phyloP scores from a whole-genome alignment of 257 asterid species.

The Datura wrightii region DNA sequence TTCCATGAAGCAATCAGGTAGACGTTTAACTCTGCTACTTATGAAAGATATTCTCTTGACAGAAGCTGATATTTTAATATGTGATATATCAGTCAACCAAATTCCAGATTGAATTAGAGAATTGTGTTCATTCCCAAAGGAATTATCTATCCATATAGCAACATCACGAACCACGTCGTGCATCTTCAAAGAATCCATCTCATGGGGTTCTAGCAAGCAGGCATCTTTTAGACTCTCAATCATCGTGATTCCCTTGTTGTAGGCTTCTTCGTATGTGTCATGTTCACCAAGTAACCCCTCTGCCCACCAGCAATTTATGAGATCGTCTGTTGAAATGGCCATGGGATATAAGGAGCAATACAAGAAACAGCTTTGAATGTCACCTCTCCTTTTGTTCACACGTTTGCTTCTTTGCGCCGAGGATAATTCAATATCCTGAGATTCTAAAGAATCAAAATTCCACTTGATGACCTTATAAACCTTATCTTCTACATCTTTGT shows the following conservation, averaged over 20 bases:
- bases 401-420: no score
- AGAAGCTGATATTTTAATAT: not conserved
- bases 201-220: constrained; percentile 32
- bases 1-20: constrained; percentile 25
- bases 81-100: constrained; percentile 7
- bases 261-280: constrained; percentile 25
- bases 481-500: constrained; percentile 4
- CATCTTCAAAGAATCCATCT: constrained; percentile 29
- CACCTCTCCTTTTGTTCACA: not conserved
- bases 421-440: not conserved
- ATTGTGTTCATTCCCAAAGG: not conserved
- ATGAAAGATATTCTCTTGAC: constrained; percentile 38
- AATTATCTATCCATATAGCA: constrained; percentile 29
- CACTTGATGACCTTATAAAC: constrained; percentile 34
- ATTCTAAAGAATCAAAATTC: constrained; percentile 35
- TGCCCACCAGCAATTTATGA: constrained; percentile 34
- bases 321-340: constrained; percentile 20
- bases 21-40: not conserved
- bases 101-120: constrained; percentile 33
- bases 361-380: constrained; percentile 30
- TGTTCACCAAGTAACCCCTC: constrained; percentile 41
- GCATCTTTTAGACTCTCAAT: constrained; percentile 36
- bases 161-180: constrained; percentile 43
- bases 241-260: constrained; percentile 32
- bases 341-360: constrained; percentile 36